Conservation (phyloP, 78 protist genomes). For the Tieghemostelium lacteum region DNA sequence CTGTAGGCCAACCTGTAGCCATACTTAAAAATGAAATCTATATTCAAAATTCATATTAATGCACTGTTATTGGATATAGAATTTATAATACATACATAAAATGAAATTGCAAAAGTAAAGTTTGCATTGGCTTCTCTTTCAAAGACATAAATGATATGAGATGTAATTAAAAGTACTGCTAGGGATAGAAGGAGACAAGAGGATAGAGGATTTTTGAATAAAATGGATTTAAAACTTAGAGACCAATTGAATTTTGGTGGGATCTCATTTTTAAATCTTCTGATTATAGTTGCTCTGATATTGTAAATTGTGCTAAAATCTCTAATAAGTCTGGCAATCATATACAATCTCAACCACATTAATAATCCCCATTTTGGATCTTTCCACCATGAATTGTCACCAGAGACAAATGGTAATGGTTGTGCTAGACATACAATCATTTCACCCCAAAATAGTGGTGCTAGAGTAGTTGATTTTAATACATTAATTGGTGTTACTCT, state of each 20-base stretch:
- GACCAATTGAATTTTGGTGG: constrained; percentile 69
- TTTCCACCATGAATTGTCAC: constrained; percentile 11
- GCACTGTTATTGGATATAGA: background rate
- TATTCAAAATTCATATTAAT: background rate
- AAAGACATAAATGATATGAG: constrained; percentile 51
- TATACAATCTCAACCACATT: constrained; percentile 66
- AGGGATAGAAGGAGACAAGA: constrained; percentile 28
- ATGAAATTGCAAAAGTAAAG: constrained; percentile 36
- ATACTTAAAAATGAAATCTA: constrained; percentile 40
- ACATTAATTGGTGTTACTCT: constrained; percentile 71
- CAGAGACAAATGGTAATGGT: constrained; percentile 51
- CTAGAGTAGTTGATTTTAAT: constrained; percentile 45
- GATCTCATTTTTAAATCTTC: background rate
- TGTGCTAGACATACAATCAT: constrained; percentile 10
- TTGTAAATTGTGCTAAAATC: constrained; percentile 55
- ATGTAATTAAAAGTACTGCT: background rate
- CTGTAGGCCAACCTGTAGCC: constrained; percentile 78
- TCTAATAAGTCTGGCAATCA: constrained; percentile 35
- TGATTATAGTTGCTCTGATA: constrained; percentile 1
- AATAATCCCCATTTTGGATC: constrained; percentile 75
- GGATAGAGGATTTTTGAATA: constrained; percentile 8
- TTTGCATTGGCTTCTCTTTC: constrained; percentile 20
- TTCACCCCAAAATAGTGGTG: constrained; percentile 61
- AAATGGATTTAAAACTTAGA: constrained; percentile 40
- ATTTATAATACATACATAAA: constrained; percentile 4